A percentile compares a stretch with the other conserved stretches of the same genome.
phyloP scores from a whole-genome alignment of 1,139 yeast species.

The Hyphopichia burtonii region DNA sequence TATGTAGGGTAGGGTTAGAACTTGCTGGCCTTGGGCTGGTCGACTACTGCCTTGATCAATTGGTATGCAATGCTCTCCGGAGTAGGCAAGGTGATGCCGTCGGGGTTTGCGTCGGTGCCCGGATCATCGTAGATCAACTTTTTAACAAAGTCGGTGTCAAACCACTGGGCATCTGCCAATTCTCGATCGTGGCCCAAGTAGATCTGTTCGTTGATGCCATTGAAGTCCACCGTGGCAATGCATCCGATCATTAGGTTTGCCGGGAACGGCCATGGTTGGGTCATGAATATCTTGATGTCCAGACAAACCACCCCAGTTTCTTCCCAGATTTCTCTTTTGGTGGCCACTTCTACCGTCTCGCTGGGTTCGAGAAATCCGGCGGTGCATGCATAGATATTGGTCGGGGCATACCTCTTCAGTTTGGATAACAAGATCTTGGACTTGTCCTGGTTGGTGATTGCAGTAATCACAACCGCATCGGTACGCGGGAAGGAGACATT shows the following conservation, averaged over 20 bases:
- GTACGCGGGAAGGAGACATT: constrained; percentile 86
- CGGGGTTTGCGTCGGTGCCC: constrained; percentile 30
- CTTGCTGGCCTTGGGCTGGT: constrained; percentile 22
- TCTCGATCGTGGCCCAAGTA: constrained; percentile 82
- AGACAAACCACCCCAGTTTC: constrained; percentile 82
- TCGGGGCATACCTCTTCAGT: constrained; percentile 50
- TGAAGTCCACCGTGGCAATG: constrained; percentile 67
- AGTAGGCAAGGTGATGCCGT: constrained; percentile 41
- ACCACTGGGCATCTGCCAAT: constrained; percentile 83
- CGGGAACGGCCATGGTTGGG: constrained; percentile 98
- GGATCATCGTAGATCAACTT: constrained; percentile 42
- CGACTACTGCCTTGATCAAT: constrained; percentile 46
- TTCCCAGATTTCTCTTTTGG: constrained; percentile 89
- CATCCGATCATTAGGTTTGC: constrained; percentile 93
- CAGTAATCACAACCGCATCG: constrained; percentile 83
- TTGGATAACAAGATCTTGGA: constrained; percentile 71
- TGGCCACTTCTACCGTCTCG: constrained; percentile 87
- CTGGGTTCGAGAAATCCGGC: constrained; percentile 95
- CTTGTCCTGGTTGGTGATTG: constrained; percentile 62
- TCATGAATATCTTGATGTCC: constrained; percentile 56
- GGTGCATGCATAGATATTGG: constrained; percentile 73
- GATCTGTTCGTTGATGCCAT: constrained; percentile 59
- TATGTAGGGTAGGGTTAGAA: too few relatives aligned
- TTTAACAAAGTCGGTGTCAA: constrained; percentile 53
- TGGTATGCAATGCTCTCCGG: constrained; percentile 41